These are phyloP conservation scores for Chrysoporthe deuterocubensis DNA, from an alignment of 2,329 filamentous ascomycete genomes.

Conservation along the genomic window DNA sequence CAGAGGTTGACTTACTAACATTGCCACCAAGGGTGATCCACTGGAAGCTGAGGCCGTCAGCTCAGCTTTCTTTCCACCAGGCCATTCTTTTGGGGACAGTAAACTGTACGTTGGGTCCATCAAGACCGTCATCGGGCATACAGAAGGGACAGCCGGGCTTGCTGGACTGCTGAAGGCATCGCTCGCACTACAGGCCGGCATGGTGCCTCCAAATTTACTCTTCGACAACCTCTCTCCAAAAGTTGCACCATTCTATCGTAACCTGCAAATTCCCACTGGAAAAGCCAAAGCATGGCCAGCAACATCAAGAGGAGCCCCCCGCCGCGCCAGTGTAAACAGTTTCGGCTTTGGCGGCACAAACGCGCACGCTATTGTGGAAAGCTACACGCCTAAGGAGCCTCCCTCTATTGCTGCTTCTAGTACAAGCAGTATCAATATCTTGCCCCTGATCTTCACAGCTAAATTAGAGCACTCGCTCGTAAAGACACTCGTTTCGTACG, in stretches of 20 bases:
- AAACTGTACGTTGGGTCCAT: slow-evolving; percentile 36
- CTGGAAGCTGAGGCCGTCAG: too few species aligned
- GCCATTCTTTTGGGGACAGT: too few species aligned
- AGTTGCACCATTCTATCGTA: neutral
- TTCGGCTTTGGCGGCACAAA: neutral
- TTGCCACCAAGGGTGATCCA: slow-evolving; percentile 31
- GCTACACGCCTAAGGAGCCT: too few species aligned
- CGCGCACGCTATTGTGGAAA: too few species aligned
- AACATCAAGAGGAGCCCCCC: neutral
- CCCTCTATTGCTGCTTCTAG: too few species aligned
- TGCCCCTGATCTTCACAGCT: too few species aligned
- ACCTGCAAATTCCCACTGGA: neutral
- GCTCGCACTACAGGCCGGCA: slow-evolving; percentile 40
- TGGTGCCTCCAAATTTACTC: slow-evolving; percentile 43
- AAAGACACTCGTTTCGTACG: too few species aligned
- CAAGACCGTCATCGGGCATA: slow-evolving; percentile 45
- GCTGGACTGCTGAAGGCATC: slow-evolving; percentile 45
- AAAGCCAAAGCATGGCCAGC: too few species aligned
- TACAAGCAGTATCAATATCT: too few species aligned
- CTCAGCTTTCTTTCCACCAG: too few species aligned
- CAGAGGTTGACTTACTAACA: too few species aligned
- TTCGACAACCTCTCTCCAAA: slow-evolving; percentile 30
- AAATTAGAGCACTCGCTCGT: too few species aligned
- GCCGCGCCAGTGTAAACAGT: slow-evolving; percentile 2
- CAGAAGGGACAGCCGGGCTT: slow-evolving; percentile 47